These are phyloP conservation scores for Alliaria petiolata DNA, from an alignment of 345 rosid genomes.

Conservation along the genomic window DNA sequence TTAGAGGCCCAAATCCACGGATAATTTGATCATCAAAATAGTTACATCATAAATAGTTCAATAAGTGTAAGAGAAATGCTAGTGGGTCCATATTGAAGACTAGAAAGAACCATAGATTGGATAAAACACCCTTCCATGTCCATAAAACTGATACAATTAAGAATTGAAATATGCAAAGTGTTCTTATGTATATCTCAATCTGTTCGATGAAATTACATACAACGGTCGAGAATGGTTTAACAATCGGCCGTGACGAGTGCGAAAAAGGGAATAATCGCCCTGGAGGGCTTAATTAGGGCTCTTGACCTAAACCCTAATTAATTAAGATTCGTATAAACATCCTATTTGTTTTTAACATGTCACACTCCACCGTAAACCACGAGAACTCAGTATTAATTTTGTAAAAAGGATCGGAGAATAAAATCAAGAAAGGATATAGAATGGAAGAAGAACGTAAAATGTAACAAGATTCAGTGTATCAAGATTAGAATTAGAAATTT, in stretches of 20 bases:
- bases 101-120: not conserved
- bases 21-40: not conserved
- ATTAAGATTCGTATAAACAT: not conserved
- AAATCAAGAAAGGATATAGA: not conserved
- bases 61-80: not conserved
- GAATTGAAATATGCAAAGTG: not conserved
- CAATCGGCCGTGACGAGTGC: not conserved
- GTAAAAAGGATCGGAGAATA: not conserved
- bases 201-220: not conserved
- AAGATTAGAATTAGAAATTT: not conserved
- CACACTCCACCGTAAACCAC: not conserved
- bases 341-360: not conserved
- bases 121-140: not conserved
- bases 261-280: not conserved
- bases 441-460: not conserved
- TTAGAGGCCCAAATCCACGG: not conserved
- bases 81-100: not conserved
- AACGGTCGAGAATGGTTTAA: not conserved
- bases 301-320: not conserved
- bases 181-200: no score
- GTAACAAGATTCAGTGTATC: slow-evolving; percentile 28
- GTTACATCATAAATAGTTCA: not conserved
- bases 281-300: not conserved
- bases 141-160: not conserved
- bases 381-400: not conserved